Base-by-base conservation (phyloP, 2,329 filamentous ascomycete genomes). In the Orbilia ellipsospora region DNA sequence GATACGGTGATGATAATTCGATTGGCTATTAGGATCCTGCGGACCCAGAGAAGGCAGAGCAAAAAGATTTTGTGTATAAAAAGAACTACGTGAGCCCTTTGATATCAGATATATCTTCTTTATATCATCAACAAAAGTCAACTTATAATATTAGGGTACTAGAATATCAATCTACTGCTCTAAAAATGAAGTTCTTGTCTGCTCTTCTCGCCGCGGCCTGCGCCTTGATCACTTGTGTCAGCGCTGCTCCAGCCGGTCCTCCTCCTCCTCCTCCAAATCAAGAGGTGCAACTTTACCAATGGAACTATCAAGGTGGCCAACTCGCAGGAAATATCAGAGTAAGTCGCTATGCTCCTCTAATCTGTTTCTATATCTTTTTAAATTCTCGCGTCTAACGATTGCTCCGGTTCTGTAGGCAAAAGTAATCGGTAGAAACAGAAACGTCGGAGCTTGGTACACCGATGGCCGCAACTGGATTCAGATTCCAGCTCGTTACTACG, bases 101-200 rank as follows among this genome's bases (percentile, higher is more conserved):
- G 40, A 1, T 44, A 59, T 59, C 16, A 36, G 8, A 26, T 18
- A 10, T 45, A 18, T 16, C 44, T 28, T 59, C 13, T 56, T 18
- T 10, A 16, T 16, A 59, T 13, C 16, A 59, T 59, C 55, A 45
- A 40, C n/a, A 13, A 45, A 4, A 45, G 13, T 23, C 55, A 59
- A 18, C 16, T 45, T 40, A 59, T 45, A 15, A 31, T 45, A 48
- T 18, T 28, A 44, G 36, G 40, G 23, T 59, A 45, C 8, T 18
- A 59, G 31, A 45, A 36, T 36, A 36, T 36, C 5, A 36, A 36
- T 36, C 31, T 36, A 36, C 31, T 36, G 31, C 16, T 26, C 6
- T 59, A 16, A 59, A 44, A 45, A 59, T 59, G 55, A 59, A 59
- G 55, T 59, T 59, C 28, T 40, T 31, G 18, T 59, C 55, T 6